Evolutionary conservation across 768 basidiomycete genomes (phyloP).

Genomic region (Lentinula sp.): DNA sequence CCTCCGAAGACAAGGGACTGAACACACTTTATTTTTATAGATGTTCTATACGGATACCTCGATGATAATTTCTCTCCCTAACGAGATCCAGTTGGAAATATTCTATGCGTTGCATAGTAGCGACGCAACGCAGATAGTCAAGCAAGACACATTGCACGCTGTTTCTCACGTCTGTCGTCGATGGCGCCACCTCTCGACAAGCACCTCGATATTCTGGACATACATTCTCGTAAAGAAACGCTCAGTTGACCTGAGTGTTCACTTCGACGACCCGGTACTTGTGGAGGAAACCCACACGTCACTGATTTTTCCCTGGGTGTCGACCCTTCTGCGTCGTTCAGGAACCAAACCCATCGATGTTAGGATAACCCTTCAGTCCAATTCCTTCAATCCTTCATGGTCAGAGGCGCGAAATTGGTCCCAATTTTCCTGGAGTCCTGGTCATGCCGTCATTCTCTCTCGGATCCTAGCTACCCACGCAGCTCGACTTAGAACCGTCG

Average conservation of each 20-base stretch:
- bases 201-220: not conserved
- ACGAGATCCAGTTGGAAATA: not conserved
- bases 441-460: not conserved
- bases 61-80: not conserved
- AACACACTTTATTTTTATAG: not conserved
- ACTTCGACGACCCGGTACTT: not conserved
- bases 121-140: not conserved
- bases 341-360: not conserved
- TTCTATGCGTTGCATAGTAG: not conserved
- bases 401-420: not conserved
- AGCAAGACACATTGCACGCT: not conserved
- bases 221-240: not conserved
- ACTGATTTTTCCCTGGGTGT: not conserved
- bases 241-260: not conserved
- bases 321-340: not conserved
- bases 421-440: not conserved
- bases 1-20: too few relatives aligned
- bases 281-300: not conserved
- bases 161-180: not conserved
- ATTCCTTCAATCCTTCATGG: not conserved
- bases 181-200: not conserved
- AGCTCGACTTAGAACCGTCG: not conserved
- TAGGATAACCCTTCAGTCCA: not conserved
- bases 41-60: not conserved
- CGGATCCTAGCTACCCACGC: not conserved